Evolutionary conservation across 1,284 basidiomycete genomes (phyloP), one percentile per base, ranked within the genome.

Genomic region (Marasmius fiardii): DNA sequence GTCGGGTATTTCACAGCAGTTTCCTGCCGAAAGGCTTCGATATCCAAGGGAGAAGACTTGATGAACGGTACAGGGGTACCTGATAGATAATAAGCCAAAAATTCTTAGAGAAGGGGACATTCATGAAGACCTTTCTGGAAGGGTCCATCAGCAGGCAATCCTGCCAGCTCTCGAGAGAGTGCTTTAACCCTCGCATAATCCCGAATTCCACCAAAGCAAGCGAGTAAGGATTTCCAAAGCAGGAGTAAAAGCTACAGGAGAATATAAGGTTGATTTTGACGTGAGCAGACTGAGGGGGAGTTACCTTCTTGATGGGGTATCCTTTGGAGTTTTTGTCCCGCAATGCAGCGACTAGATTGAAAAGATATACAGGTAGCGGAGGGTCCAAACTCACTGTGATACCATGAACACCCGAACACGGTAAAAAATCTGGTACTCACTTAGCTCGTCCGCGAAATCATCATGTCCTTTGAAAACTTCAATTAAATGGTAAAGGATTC

Each of bases 271-370:
- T 44, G 53, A 64, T 43, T 65, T 24, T 35, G 10, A 37, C 21
- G 20, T 37, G 35, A 23, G 55, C 2, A 43, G 28, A 20, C 7
- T n/a, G 21, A 49, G 7, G 23, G 24, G 44, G 43, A 56, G 60
- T 35, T 58, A 92, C 93, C 82, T 97, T 97, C 74, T 97, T 98
- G 61, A 96, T 91, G 0, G 95, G 95, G 70, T 97, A 98, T 1
- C 94, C 94, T 67, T 93, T 95, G 4, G 94, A 91, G 65, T 90
- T 92, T 74, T 94, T 95, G 67, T 99, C 97, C 60, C 94, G 88
- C 51, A 99, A 75, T 31, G 88, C 86, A 18, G 95, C 89, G 8
- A 99, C 88, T 53, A 95, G 81, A 54, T 89, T 89, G 73, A 98
- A 92, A 18, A 99, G 78, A 69, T 95, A 95, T 16, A 97, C 87